Base-by-base conservation (phyloP, 805 yeast species). In the Suhomyces sp. region DNA sequence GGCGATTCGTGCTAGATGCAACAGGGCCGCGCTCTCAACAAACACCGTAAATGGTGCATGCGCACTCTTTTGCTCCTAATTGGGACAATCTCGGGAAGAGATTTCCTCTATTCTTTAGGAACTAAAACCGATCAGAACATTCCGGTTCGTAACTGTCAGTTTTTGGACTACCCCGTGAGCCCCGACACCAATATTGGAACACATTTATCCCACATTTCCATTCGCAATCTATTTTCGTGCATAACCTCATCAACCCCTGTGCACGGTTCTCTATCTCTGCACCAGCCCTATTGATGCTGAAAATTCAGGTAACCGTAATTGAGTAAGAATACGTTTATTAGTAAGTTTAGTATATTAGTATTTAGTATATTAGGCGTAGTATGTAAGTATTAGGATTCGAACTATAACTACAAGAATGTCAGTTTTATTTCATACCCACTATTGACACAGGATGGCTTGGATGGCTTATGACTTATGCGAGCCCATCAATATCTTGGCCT, bases 401-500 rank as follows among this genome's bases (percentile, higher is more conserved):
- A 27, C 12, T 27, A 27, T 27, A 27, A 27, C 31, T 27, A 27
- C 31, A 6, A 27, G 6, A 27, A 8, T 27, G 31, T n/a, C 35
- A 24, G 3, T 31, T 31, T 31, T 13, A n/a, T 13, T n/a, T 31
- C 17, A n/a, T 13, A 12, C 17, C 6, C 17, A 13, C 17, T 12
- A 27, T 9, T 25, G n/a, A n/a, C 27, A 6, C 31, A 10, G 31
- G 31, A 13, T 12, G n/a, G n/a, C 31, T 27, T 12, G n/a, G 4
- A 27, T 27, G 31, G 31, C 31, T 31, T 69, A 70, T 53, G 65
- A 12, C 31, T 27, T 27, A 27, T 12, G 31, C 10, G 31, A 27
- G 31, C 2, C 31, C 65, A 53, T 80, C 84, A 58, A 81, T 79
- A 65, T 83, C 88, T 74, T 84, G 87, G 53, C 86, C 86, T 53